Percentiles rank a stretch among this genome's conserved stretches.
These are phyloP conservation scores for Agrocybe chaxingu DNA, from an alignment of 768 basidiomycete genomes.

Conservation along the genomic window DNA sequence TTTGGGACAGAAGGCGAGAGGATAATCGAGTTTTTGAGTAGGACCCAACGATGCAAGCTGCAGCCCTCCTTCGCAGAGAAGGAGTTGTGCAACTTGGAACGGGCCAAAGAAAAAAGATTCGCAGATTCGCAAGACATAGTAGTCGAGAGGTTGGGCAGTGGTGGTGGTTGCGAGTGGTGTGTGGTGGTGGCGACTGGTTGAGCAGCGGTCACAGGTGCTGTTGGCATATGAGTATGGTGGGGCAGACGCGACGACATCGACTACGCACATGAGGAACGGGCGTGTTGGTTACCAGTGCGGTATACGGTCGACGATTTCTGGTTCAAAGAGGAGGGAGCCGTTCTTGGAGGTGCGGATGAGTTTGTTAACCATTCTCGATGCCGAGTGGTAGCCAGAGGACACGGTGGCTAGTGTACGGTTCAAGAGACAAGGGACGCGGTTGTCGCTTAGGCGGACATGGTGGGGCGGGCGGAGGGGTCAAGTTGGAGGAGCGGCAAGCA, in stretches of 20 bases:
- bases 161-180: conserved; percentile 12
- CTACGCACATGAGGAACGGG: conserved; percentile 21
- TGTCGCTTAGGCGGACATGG: conserved; percentile 45
- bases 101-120: conserved; percentile 62
- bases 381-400: conserved; percentile 30
- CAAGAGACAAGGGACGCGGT: conserved; percentile 24
- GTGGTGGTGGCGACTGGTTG: conserved; percentile 12
- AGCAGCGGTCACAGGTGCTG: neutral
- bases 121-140: conserved; percentile 48
- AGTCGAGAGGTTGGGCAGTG: conserved; percentile 14
- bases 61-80: conserved; percentile 59
- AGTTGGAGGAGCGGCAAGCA: conserved; percentile 15
- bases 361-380: conserved; percentile 77
- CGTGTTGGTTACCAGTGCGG: conserved; percentile 37
- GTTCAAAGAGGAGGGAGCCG: conserved; percentile 86
- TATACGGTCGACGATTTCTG: conserved; percentile 87
- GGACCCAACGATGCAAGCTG: conserved; percentile 84
- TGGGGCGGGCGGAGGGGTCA: conserved; percentile 13
- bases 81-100: conserved; percentile 69
- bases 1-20: conserved; percentile 42
- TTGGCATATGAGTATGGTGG: conserved; percentile 9
- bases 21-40: conserved; percentile 81
- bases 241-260: conserved; percentile 3
- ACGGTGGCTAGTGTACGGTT: conserved; percentile 25
- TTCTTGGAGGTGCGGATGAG: conserved; percentile 76